Evolutionary conservation across 805 yeast species (phyloP), one percentile per base, ranked within the genome.

Genomic region (Candida glaebosa): DNA sequence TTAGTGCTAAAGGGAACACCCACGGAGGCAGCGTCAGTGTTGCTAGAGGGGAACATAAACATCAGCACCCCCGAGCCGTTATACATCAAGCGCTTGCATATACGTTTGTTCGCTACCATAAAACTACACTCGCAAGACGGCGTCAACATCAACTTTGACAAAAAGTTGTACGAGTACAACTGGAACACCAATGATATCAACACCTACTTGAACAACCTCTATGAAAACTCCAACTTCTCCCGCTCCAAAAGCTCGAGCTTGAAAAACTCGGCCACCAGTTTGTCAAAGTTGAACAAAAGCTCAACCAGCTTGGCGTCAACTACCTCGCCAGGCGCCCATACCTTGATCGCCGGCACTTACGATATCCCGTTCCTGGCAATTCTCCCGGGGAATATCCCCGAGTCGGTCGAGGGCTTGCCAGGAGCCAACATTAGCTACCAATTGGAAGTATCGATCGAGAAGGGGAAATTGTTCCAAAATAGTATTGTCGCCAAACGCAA

Each of bases 361-460:
- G 95, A 86, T 55, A 79, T 93, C 52, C 97, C 98, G 0, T 93
- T 93, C 58, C 83, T 83, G 46, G 76, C 91, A 0, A 73, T 89
- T 18, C 57, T 91, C 17, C 96, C 96, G 0, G 98, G 98, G 1
- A 72, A 81, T 30, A 73, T 85, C 35, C 81, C 88, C 1, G 99
- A 93, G 60, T 82, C 95, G 19, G 82, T 93, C 5, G 96, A 90
- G 57, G 96, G 97, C 8, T 69, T 89, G 39, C 88, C 88, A 2
- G 84, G 91, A 39, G 87, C 88, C 20, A 77, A 85, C 10, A 69
- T 85, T 2, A 71, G 79, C 6, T 88, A 88, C 65, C 78, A 80
- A 51, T 57, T 91, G 40, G 85, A 83, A 49, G 91, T 96, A 1
- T 74, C 76, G 4, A 78, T 91, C 28, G 97, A 91, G 56, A 74